These are phyloP conservation scores for Epichloe festucae DNA, from an alignment of 2,329 filamentous ascomycete genomes.

Conservation along the genomic window DNA sequence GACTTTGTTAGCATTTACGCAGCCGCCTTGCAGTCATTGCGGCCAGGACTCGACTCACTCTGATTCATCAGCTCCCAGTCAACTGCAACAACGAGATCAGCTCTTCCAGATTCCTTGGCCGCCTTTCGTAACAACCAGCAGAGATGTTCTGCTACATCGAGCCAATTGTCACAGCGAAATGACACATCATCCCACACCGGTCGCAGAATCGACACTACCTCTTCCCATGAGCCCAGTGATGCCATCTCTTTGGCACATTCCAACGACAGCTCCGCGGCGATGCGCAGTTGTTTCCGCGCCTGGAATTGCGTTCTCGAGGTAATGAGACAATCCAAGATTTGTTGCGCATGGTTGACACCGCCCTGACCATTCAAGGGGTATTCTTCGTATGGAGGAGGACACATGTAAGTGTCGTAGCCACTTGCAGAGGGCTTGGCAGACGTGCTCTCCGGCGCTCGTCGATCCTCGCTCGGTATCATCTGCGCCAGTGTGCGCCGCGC, in stretches of 20 bases:
- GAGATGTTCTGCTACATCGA: conserved; percentile 44
- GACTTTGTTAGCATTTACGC: too few species aligned
- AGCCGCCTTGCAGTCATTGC: too few species aligned
- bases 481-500: conserved; percentile 40
- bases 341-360: conserved; percentile 36
- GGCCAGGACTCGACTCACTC: conserved; percentile 27
- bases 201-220: conserved; percentile 38
- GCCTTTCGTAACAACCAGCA: conserved; percentile 48
- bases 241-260: conserved; percentile 45
- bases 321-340: conserved; percentile 40
- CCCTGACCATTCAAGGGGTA: conserved; percentile 37
- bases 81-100: conserved; percentile 44
- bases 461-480: conserved; percentile 45
- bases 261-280: conserved; percentile 42
- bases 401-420: conserved; percentile 55
- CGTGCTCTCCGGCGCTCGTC: conserved; percentile 35
- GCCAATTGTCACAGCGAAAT: conserved; percentile 48
- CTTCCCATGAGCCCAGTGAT: conserved; percentile 36
- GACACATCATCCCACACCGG: conserved; percentile 45
- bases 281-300: conserved; percentile 37
- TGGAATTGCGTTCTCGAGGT: conserved; percentile 41
- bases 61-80: conserved; percentile 53
- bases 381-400: conserved; percentile 49
- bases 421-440: conserved; percentile 32
- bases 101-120: conserved; percentile 37